Evolutionary conservation across 2,329 filamentous ascomycete genomes (phyloP), one percentile per base, ranked within the genome.

Genomic region (Paraphaeosphaeria sporulosa): DNA sequence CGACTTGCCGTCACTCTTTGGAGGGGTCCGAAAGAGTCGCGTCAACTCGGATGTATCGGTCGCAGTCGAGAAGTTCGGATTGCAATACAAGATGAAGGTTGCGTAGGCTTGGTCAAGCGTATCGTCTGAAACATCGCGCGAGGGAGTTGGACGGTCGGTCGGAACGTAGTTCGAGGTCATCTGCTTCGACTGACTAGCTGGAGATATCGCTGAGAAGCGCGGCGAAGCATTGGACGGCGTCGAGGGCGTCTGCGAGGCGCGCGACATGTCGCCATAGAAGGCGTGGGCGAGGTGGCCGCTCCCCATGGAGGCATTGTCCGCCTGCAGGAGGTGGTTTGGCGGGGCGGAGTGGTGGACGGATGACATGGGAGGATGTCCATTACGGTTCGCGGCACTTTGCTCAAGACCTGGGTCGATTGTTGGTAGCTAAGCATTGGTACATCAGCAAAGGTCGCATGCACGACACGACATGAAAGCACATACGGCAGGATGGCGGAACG

Each of bases 71-170:
- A 97, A 89, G 46, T 87, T 89, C 5, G 94, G 94, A 76, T 97
- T 97, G 83, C 94, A 97, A 78, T 93, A 92, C 59, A 97, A 84
- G 69, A 97, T 91, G 76, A 97, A 97, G 66, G 83, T 79, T 61
- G 94, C 89, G 75, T 94, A 97, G 53, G 92, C 89, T 74, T 94
- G 88, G 71, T 94, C 91, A 65, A 97, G 89, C 13, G 85, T 90
- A 1, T 86, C 85, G 68, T 87, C 85, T 3, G 86, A 89, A 32
- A 96, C 88, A 62, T 88, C 81, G 64, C 85, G 87, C 57, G 88
- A 82, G 8, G 94, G 94, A 50, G 94, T 78, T 21, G 78, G 65
- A 54, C 85, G 83, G 68, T 86, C 84, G 56, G 76, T 74, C 6
- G 83, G 81, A 44, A 69, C 71, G 61, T 70, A 81, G 60, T 54